Evolutionary conservation across 2,329 filamentous ascomycete genomes (phyloP), one percentile per base, ranked within the genome.

Genomic region (Chrysoporthe cubensis): DNA sequence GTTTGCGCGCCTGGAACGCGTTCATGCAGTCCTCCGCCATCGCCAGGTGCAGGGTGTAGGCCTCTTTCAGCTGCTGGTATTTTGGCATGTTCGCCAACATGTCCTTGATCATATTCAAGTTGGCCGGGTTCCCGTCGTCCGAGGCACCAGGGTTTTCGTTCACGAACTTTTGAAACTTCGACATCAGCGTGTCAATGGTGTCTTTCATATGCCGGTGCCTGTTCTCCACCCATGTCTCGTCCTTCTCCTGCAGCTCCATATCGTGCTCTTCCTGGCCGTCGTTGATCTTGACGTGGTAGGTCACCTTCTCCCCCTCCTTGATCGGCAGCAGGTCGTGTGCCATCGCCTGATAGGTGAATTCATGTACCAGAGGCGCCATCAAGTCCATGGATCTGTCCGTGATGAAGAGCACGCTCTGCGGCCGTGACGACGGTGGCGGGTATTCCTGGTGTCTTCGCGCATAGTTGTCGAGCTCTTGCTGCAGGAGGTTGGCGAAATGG

Each of bases 21-120:
- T 93, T 93, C 94, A 98, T 98, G 77, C 94, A 97, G 77, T 97
- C 94, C 77, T 97, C 92, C 1, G 96, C 96, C 95, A 99, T 98
- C 72, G 90, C 95, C 54, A 99, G 84, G 79, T 99, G 96, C 65
- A 99, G 82, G 0, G 94, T 96, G 78, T 98, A 99, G 1, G 93
- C 90, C 76, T 97, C 93, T 78, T 98, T 97, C 84, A 96, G 93
- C 78, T 96, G 91, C 75, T 97, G 93, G 75, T 97, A 99, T 75
- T 98, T 93, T 14, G 94, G 94, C 68, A 99, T 81, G 9, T 94
- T 95, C 16, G 93, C 96, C 81, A 99, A 83, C 96, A 99, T 99
- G 79, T 97, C 94, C 75, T 96, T 93, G 79, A 99, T 97, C 37
- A 92, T 91, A 79, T 94, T 97, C 66, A 99, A 83, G 76, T 88